These are phyloP conservation scores for Favolaschia claudopus DNA, from an alignment of 768 basidiomycete genomes.

Conservation along the genomic window DNA sequence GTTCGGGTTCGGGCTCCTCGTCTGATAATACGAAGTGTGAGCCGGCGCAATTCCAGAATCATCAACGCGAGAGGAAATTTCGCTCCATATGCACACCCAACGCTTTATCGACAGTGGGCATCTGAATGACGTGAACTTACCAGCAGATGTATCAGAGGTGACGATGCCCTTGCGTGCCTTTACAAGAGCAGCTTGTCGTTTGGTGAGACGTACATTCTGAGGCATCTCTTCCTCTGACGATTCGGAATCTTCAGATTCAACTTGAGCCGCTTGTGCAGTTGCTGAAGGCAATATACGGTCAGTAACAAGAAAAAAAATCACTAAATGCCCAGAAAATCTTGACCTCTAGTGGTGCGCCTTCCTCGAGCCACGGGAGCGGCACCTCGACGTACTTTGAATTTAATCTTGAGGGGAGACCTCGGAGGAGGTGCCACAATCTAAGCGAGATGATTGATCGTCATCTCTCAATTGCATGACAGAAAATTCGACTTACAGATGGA, in stretches of 20 bases:
- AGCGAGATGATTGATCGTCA: background rate
- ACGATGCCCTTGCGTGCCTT: conserved; percentile 21
- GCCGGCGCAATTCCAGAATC: background rate
- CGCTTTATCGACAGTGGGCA: background rate
- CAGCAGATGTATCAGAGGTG: conserved; percentile 18
- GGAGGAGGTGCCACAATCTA: background rate
- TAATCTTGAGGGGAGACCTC: conserved; percentile 20
- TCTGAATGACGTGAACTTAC: background rate
- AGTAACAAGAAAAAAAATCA: background rate
- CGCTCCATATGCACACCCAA: background rate
- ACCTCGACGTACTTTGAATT: conserved; percentile 19
- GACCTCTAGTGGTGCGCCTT: conserved; percentile 20
- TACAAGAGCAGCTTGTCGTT: conserved; percentile 24
- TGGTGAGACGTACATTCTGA: conserved; percentile 26
- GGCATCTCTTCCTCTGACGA: conserved; percentile 23
- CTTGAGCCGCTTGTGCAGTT: conserved; percentile 5
- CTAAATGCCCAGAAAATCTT: no score
- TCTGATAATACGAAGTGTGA: background rate
- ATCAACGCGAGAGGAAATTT: background rate
- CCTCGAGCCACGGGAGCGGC: conserved; percentile 13
- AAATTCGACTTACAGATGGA: conserved; percentile 18
- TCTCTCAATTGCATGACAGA: background rate
- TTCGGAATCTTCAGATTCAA: conserved; percentile 19
- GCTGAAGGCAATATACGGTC: background rate
- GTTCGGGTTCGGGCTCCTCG: background rate